Conservation (phyloP, 768 basidiomycete genomes). For the Tylopilus rubrobrunneus region DNA sequence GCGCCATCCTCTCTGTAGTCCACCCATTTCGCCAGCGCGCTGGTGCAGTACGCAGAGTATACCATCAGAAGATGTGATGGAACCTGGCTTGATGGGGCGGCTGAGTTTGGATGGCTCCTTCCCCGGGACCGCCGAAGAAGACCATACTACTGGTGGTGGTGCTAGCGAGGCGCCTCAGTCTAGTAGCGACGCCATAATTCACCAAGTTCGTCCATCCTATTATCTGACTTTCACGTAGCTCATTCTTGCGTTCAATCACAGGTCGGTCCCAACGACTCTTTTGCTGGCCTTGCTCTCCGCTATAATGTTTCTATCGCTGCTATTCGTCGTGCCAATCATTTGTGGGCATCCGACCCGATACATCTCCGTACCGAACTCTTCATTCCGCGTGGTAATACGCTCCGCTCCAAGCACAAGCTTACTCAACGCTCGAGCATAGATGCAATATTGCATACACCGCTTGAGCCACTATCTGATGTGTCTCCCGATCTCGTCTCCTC, state of each 20-base stretch:
- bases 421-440: not conserved
- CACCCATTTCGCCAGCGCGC: slow-evolving; percentile 5
- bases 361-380: slow-evolving; percentile 81
- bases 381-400: slow-evolving; percentile 48
- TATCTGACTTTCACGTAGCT: not conserved
- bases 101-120: not conserved
- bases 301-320: slow-evolving; percentile 84
- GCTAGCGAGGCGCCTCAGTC: not conserved
- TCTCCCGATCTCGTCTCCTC: slow-evolving; percentile 13
- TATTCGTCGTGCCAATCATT: slow-evolving; percentile 82
- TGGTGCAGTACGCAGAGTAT: not conserved
- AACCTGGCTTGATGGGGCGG: slow-evolving; percentile 4
- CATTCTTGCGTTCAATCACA: slow-evolving; percentile 24
- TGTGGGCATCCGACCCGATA: slow-evolving; percentile 92
- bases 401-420: slow-evolving; percentile 4
- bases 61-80: not conserved
- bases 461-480: not conserved
- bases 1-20: slow-evolving; percentile 17
- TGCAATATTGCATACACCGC: not conserved
- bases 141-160: not conserved
- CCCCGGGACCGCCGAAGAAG: not conserved
- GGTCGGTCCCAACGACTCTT: slow-evolving; percentile 73
- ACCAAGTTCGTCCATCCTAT: slow-evolving; percentile 15
- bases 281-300: slow-evolving; percentile 83
- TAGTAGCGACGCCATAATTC: slow-evolving; percentile 6